phyloP scores from a whole-genome alignment of 441 rosid species.

The Populus tomentosa region DNA sequence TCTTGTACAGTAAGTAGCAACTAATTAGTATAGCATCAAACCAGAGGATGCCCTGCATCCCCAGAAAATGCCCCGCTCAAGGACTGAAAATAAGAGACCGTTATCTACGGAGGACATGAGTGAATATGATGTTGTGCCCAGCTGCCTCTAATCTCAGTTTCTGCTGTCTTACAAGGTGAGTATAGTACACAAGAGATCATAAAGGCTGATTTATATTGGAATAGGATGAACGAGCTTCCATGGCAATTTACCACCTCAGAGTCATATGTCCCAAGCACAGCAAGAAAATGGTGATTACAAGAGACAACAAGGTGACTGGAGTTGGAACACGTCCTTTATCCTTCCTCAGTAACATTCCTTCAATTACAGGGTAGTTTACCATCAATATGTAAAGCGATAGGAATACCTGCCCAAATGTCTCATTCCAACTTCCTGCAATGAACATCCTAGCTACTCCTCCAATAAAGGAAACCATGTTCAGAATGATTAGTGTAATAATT shows the following conservation, averaged over 20 bases:
- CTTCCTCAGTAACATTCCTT: slow-evolving; percentile 39
- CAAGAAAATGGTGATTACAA: background rate
- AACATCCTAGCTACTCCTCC: slow-evolving; percentile 20
- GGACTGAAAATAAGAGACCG: background rate
- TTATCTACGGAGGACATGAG: too few relatives aligned
- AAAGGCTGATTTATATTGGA: background rate
- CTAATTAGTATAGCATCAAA: background rate
- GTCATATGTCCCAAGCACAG: background rate
- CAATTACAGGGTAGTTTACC: slow-evolving; percentile 29
- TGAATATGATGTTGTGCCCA: too few relatives aligned
- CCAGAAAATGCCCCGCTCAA: background rate
- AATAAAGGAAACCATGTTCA: slow-evolving; percentile 26
- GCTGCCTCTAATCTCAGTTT: background rate
- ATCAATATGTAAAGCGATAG: slow-evolving; percentile 29
- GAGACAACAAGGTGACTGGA: slow-evolving; percentile 20
- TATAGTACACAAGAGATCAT: background rate
- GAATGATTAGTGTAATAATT: slow-evolving; percentile 16
- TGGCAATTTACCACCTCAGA: background rate
- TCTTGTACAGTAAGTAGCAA: background rate
- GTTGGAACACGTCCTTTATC: slow-evolving; percentile 36
- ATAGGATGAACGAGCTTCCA: background rate
- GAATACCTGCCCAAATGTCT: slow-evolving; percentile 21
- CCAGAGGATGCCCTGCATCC: background rate
- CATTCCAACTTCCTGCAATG: slow-evolving; percentile 16
- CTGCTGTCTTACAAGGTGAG: background rate